Base-by-base conservation (phyloP, 768 basidiomycete genomes). In the Melanogaster broomeanus region DNA sequence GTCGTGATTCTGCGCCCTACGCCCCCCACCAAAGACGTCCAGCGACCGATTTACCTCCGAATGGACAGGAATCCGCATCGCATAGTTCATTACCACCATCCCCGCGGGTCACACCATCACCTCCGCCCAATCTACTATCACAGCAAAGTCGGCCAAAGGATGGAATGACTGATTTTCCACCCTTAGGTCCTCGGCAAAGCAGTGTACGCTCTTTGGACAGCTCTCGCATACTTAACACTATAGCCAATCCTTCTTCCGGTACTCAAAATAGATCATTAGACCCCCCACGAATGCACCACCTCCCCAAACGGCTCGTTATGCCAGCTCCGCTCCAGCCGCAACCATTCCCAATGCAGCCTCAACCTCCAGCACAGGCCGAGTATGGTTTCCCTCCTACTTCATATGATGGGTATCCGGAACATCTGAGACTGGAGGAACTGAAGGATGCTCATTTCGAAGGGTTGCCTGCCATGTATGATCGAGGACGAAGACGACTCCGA, bases 281-380 rank as follows among this genome's bases (percentile, higher is more conserved):
- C 24, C 54, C 54, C 6, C 58, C 46, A 16, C 67, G 65, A 46
- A 54, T 49, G 21, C 67, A 58, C 35, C 71, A 83, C 65, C 60
- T 83, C 38, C 88, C 88, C 4, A 85, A 80, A 63, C 79, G 74
- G 42, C 80, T 90, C 24, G 81, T 89, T 38, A 90, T 90, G 88
- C 88, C 88, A 41, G 68, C 83, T 3, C 88, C 84, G 15, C 74
- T 90, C 34, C 81, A 83, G 61, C 68, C 67, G 52, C 62, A 63
- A 24, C 52, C 53, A 22, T n/a, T 16, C 6, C 33, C 35, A 37
- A 35, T 16, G 15, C 35, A n/a, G 35, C 37, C 46, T 48, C 49
- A 49, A 41, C 45, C 61, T 24, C 56, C 52, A n/a, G n/a, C n/a
- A 13, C 45, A 52, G 34, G 48, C 55, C 22, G 59, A 63, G 42